phyloP scores from a whole-genome alignment of 257 asterid species.

The Salvia hispanica region DNA sequence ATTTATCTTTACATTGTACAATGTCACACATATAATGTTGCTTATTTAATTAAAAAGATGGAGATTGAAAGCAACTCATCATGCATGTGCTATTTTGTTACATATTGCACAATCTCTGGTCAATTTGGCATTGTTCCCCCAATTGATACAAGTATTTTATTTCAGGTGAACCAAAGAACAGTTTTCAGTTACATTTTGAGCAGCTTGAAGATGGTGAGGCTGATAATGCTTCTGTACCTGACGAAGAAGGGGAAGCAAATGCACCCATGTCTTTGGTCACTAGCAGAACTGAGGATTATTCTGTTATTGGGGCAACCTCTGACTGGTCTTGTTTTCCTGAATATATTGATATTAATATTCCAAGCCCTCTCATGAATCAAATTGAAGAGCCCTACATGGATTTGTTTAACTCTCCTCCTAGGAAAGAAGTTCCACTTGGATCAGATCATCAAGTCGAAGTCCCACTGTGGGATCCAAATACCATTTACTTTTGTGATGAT shows the following conservation, averaged over 20 bases:
- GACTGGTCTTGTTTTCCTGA: conserved; percentile 44
- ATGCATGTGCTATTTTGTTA: conserved; percentile 14
- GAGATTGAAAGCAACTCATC: neutral
- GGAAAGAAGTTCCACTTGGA: conserved; percentile 69
- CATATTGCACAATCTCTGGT: conserved; percentile 9
- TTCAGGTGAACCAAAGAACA: conserved; percentile 36
- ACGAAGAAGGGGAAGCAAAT: conserved; percentile 57
- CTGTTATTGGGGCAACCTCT: conserved; percentile 38
- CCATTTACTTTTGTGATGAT: conserved; percentile 5
- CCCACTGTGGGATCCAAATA: conserved; percentile 54
- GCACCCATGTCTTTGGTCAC: conserved; percentile 57
- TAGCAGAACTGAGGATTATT: conserved; percentile 68
- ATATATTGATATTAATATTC: conserved; percentile 43
- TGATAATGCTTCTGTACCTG: conserved; percentile 35
- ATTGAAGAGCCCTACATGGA: conserved; percentile 49
- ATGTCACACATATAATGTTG: neutral
- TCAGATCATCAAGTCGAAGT: conserved; percentile 67
- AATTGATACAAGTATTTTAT: conserved; percentile 8
- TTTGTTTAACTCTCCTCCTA: conserved; percentile 45
- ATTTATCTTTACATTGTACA: neutral
- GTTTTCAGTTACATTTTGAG: conserved; percentile 32
- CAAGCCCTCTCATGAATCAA: conserved; percentile 42
- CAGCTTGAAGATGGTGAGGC: conserved; percentile 34
- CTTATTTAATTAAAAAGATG: neutral
- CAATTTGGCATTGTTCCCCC: neutral